Evolutionary conservation across 306 rosid species (phyloP).

Genomic region (Cucurbita moschata): DNA sequence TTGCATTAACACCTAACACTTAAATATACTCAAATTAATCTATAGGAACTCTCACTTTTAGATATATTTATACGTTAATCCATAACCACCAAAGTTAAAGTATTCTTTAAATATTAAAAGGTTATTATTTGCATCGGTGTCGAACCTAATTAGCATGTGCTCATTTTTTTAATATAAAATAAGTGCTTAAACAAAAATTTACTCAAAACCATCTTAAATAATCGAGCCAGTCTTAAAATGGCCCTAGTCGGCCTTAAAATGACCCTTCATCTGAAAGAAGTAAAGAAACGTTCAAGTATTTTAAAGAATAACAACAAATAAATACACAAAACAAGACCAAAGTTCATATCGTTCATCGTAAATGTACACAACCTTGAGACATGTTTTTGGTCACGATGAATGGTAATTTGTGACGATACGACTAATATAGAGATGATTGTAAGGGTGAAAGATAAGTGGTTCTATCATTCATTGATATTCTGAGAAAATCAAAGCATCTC

Average conservation of each 20-base stretch:
- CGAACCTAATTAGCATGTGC: neutral
- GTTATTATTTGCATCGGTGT: neutral
- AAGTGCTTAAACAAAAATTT: neutral
- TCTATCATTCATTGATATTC: neutral
- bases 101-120: neutral
- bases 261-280: neutral
- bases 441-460: neutral
- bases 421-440: no score
- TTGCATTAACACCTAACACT: neutral
- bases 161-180: neutral
- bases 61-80: neutral
- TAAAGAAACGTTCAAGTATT: neutral
- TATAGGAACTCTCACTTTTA: neutral
- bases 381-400: neutral
- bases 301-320: neutral
- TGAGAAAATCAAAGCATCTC: conserved; percentile 4
- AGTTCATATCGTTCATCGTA: neutral
- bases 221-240: neutral
- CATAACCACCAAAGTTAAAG: neutral
- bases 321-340: neutral
- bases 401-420: no score
- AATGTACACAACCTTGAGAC: neutral
- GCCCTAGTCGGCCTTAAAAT: neutral
- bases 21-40: neutral
- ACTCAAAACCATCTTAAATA: no score